A percentile compares a stretch with the other conserved stretches of the same genome.
These are phyloP conservation scores for Wickerhamomyces chaumierensis DNA, from an alignment of 805 yeast species.

Conservation along the genomic window DNA sequence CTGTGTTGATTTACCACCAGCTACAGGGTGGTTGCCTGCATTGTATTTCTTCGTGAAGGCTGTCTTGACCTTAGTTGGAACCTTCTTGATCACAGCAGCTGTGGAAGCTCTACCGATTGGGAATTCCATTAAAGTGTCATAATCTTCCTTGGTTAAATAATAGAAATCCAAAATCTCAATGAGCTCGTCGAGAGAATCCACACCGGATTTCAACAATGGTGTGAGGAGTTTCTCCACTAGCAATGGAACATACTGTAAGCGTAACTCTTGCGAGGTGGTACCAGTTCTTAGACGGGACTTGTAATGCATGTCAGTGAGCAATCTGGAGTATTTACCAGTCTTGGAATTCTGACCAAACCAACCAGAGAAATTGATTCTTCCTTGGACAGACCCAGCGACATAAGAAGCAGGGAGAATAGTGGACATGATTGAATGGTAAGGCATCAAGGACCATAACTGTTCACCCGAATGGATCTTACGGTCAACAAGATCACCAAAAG, in stretches of 20 bases:
- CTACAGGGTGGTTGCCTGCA: slow-evolving; percentile 64
- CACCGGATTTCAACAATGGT: slow-evolving; percentile 46
- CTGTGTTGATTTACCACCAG: slow-evolving; percentile 42
- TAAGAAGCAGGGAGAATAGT: slow-evolving; percentile 69
- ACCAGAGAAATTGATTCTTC: slow-evolving; percentile 67
- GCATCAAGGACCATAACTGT: slow-evolving; percentile 90
- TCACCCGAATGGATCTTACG: slow-evolving; percentile 77
- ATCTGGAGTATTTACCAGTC: slow-evolving; percentile 61
- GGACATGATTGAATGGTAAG: slow-evolving; percentile 81
- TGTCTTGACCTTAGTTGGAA: slow-evolving; percentile 70
- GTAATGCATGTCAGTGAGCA: slow-evolving; percentile 79
- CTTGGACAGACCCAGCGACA: slow-evolving; percentile 60
- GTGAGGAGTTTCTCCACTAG: slow-evolving; percentile 42
- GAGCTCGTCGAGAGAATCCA: slow-evolving; percentile 54
- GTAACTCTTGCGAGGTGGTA: slow-evolving; percentile 61
- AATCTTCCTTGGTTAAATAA: slow-evolving; percentile 80
- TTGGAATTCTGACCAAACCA: slow-evolving; percentile 91
- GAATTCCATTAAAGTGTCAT: slow-evolving; percentile 80
- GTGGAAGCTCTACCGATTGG: slow-evolving; percentile 54
- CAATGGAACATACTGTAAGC: slow-evolving; percentile 67
- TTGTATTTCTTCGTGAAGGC: slow-evolving; percentile 85
- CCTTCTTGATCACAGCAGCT: slow-evolving; percentile 38
- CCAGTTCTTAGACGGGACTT: slow-evolving; percentile 76
- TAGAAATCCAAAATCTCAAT: slow-evolving; percentile 75
- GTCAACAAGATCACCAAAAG: slow-evolving; percentile 78